A percentile compares a stretch with the other conserved stretches of the same genome.
These are phyloP conservation scores for Pichia sp. DNA, from an alignment of 1,139 yeast species.

Conservation along the genomic window DNA sequence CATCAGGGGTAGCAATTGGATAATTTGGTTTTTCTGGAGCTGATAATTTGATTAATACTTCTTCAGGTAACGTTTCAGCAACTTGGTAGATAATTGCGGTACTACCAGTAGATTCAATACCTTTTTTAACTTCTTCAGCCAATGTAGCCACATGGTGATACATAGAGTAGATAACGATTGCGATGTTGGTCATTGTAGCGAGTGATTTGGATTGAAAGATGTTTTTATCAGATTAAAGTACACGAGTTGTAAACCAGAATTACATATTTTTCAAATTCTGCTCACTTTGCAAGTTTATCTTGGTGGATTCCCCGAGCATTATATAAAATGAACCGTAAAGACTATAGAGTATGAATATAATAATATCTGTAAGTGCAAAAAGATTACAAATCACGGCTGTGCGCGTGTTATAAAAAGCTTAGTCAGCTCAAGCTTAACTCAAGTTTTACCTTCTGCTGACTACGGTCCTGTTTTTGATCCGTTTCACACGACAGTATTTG, in stretches of 20 bases:
- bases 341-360: too few species aligned
- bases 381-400: neutral
- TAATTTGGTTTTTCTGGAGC: conserved; percentile 39
- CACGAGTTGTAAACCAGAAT: too few species aligned
- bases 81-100: conserved; percentile 42
- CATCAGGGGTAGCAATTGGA: conserved; percentile 39
- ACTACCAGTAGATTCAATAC: conserved; percentile 36
- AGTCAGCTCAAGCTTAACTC: too few species aligned
- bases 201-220: neutral
- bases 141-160: conserved; percentile 42
- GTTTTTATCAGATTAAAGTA: too few species aligned
- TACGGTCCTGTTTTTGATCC: neutral
- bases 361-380: neutral
- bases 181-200: conserved; percentile 19
- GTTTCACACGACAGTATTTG: conserved; percentile 49
- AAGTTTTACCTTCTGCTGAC: conserved; percentile 3
- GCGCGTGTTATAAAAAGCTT: neutral
- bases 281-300: too few species aligned
- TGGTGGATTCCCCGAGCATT: too few species aligned
- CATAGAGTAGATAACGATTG: conserved; percentile 43
- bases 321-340: too few species aligned
- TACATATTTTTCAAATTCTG: too few species aligned
- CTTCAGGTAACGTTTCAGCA: conserved; percentile 44
- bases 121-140: conserved; percentile 40
- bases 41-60: conserved; percentile 36